Percentiles rank a stretch among this genome's conserved stretches.
phyloP scores from a whole-genome alignment of 2,329 filamentous ascomycete species.

The Leptographium galeiforme region DNA sequence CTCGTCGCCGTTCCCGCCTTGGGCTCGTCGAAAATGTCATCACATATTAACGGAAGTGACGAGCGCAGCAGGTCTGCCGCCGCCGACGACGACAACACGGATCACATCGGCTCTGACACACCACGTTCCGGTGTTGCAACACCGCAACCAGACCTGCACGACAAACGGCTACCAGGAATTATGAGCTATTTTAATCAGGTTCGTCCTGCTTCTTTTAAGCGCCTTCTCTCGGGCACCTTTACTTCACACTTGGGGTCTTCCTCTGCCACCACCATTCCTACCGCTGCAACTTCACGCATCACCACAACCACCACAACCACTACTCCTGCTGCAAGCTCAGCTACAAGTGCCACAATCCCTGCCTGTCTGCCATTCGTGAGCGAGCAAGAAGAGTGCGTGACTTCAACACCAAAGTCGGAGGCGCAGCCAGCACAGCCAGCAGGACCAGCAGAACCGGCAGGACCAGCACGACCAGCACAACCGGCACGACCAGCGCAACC shows the following conservation, averaged over 20 bases:
- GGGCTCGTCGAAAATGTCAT: slow-evolving; percentile 9
- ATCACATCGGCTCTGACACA: slow-evolving; percentile 72
- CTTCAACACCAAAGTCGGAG: neutral
- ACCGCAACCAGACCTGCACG: slow-evolving; percentile 81
- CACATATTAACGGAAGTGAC: slow-evolving; percentile 37
- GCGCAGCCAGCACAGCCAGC: neutral
- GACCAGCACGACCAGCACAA: slow-evolving; percentile 2
- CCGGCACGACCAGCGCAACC: neutral
- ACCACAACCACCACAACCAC: slow-evolving; percentile 15
- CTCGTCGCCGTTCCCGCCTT: neutral
- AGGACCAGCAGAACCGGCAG: slow-evolving; percentile 4
- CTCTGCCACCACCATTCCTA: slow-evolving; percentile 3
- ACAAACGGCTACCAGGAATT: slow-evolving; percentile 92
- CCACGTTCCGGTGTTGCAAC: slow-evolving; percentile 87
- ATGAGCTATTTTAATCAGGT: slow-evolving; percentile 99
- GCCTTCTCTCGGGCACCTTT: slow-evolving; percentile 26
- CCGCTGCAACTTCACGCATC: slow-evolving; percentile 11
- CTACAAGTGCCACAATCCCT: neutral
- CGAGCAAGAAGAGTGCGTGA: neutral
- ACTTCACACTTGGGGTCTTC: slow-evolving; percentile 19
- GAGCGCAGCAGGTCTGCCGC: slow-evolving; percentile 37
- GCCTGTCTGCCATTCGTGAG: neutral
- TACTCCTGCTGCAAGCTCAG: neutral
- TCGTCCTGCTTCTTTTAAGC: slow-evolving; percentile 68
- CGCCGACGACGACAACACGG: slow-evolving; percentile 56